Evolutionary conservation across 768 basidiomycete genomes (phyloP), one percentile per base, ranked within the genome.

Genomic region (Lepiota brunneoincarnata): DNA sequence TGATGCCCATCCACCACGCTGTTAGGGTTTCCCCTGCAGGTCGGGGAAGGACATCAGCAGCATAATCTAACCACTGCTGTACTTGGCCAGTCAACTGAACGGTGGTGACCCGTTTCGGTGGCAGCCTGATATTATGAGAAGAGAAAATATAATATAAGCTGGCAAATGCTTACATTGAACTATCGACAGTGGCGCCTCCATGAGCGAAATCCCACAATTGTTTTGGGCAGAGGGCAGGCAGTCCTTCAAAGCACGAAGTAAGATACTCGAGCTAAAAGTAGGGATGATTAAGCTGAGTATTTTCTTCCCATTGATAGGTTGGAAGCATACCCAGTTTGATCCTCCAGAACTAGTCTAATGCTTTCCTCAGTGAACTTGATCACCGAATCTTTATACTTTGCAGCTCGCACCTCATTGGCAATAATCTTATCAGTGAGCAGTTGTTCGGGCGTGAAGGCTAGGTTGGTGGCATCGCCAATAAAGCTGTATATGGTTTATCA

Each of bases 341-440:
- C 51, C 51, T 12, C 51, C 51, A n/a, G 51, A 52, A n/a, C 51
- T 52, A 36, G 51, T 43, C 51, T 52, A 15, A 28, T n/a, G n/a
- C n/a, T n/a, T n/a, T n/a, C n/a, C n/a, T n/a, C n/a, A n/a, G n/a
- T n/a, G n/a, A n/a, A n/a, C n/a, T n/a, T n/a, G n/a, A n/a, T n/a
- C n/a, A n/a, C n/a, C n/a, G n/a, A n/a, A n/a, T n/a, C n/a, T n/a
- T n/a, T n/a, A n/a, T n/a, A n/a, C n/a, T n/a, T n/a, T n/a, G n/a
- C n/a, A n/a, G 10, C 3, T 26, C 41, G 15, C 17, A 52, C 51
- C 51, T 26, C 37, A 17, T 52, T 43, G 1, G 51, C 42, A 10
- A 52, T 37, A 15, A 52, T 52, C 21, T 44, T 17, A 23, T 44
- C 37, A 6, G 51, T 28, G 34, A 37, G 42, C 17, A 45, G 35